Conservation (phyloP, 23 red algal species). For the Gracilaria gracilis region DNA sequence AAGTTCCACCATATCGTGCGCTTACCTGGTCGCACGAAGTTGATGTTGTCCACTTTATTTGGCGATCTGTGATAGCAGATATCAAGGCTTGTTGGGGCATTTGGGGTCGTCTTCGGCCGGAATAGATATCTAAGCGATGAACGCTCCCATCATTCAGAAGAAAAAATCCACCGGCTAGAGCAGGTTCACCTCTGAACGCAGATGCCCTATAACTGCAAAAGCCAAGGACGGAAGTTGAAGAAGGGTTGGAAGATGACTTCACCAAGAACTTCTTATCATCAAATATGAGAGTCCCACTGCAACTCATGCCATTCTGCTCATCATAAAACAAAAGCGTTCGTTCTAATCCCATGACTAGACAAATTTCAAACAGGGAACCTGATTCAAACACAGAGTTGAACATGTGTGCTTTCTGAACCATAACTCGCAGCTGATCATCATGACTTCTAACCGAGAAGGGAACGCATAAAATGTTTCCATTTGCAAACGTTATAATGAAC, state of each 20-base stretch:
- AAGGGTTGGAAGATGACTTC: conserved; percentile 5
- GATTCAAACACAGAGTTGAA: conserved; percentile 32
- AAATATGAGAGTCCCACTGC: conserved; percentile 6
- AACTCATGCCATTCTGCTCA: conserved; percentile 13
- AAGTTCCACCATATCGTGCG: background rate
- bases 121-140: conserved; percentile 40
- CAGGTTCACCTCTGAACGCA: conserved; percentile 9
- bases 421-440: background rate
- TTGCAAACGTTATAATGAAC: conserved; percentile 22
- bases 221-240: conserved; percentile 40
- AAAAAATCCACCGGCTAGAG: conserved; percentile 33
- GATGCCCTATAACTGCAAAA: conserved; percentile 16
- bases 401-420: conserved; percentile 12
- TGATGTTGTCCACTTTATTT: conserved; percentile 1
- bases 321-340: conserved; percentile 33
- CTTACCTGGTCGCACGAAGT: background rate
- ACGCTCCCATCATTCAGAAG: conserved; percentile 71
- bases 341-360: conserved; percentile 28
- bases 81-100: conserved; percentile 28
- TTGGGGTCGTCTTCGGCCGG: conserved; percentile 19
- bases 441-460: conserved; percentile 8
- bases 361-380: background rate
- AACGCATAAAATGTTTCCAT: conserved; percentile 31
- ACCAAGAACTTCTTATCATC: background rate
- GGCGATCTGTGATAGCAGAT: conserved; percentile 27